Base-by-base conservation (phyloP, 768 basidiomycete species). In the Phylloporus rhodoxanthus region DNA sequence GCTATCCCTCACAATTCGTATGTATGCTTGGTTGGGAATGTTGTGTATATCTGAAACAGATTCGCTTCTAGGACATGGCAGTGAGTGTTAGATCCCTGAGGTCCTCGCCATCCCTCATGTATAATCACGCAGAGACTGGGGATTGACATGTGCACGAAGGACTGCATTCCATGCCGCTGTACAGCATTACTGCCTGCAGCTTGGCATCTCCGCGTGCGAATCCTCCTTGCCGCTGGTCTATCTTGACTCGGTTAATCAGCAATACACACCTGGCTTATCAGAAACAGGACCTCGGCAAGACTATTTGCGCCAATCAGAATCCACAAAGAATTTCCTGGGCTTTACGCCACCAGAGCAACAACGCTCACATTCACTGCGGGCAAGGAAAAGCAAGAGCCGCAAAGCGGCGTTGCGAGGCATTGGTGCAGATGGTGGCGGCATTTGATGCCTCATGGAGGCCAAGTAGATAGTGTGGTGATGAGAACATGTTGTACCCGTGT, bases 151-250 rank as follows among this genome's bases (percentile, higher is more conserved):
- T 53, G 66, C 75, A 10, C 78, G 86, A 41, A 81, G 77, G 61
- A 90, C 87, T 1, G 84, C 87, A 3, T 91, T 91, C 72, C 80
- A 87, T 60, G 85, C 85, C 8, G 87, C 88, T 1, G 82, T 81
- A 19, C 80, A 87, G 57, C 76, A 82, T 57, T 89, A 83, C 64
- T 85, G 78, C 59, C 77, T 73, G 47, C 78, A 86, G 60, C 76
- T 89, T 8, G 82, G 78, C 29, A 87, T 90, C 57, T 70, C 70
- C 19, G 80, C 77, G 54, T 73, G 72, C 66, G 75, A 79, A 57
- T 75, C 86, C 2, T 72, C 82, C 14, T 68, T 83, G 45, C 87
- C 87, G 10, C 59, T 91, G 55, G 70, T 75, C 36, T 81, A 72
- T 58, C 67, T 66, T 33, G 61, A 70, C 39, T 48, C 54, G 17